A percentile compares a stretch with the other conserved stretches of the same genome.
These are phyloP conservation scores for Xylariaceae sp. DNA, from an alignment of 2,329 filamentous ascomycete species.

Conservation along the genomic window DNA sequence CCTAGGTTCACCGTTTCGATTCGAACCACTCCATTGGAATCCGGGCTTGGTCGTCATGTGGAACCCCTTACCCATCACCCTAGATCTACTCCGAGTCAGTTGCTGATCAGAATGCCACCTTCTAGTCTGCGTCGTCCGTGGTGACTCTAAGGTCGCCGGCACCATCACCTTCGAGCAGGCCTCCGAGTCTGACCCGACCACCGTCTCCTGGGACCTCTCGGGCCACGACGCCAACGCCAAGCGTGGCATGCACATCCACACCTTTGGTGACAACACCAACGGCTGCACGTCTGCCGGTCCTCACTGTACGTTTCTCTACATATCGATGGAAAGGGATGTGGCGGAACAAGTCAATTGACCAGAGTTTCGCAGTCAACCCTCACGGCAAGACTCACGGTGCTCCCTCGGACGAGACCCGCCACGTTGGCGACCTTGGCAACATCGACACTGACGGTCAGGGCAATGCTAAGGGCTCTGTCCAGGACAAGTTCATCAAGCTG, in stretches of 20 bases:
- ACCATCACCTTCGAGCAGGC: constrained; percentile 94
- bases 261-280: constrained; percentile 99
- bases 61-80: constrained; percentile 13
- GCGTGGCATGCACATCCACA: constrained; percentile 98
- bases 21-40: constrained; percentile 6
- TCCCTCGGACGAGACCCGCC: constrained; percentile 75
- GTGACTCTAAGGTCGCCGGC: constrained; percentile 92
- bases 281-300: constrained; percentile 97
- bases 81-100: constrained; percentile 13
- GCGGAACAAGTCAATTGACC: constrained; percentile 8
- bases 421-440: constrained; percentile 98
- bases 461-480: constrained; percentile 75
- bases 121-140: constrained; percentile 90
- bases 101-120: constrained; percentile 15
- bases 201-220: constrained; percentile 84
- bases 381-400: constrained; percentile 88
- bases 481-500: constrained; percentile 85
- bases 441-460: constrained; percentile 92
- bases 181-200: constrained; percentile 76
- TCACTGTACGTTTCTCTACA: constrained; percentile 67
- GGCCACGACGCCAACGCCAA: constrained; percentile 93
- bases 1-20: constrained; percentile 6
- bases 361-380: constrained; percentile 73
- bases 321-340: not conserved
- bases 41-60: constrained; percentile 13